Evolutionary conservation across 352 stramenopile genomes (phyloP), one percentile per base, ranked within the genome.

Genomic region (Phytophthora parvispora): DNA sequence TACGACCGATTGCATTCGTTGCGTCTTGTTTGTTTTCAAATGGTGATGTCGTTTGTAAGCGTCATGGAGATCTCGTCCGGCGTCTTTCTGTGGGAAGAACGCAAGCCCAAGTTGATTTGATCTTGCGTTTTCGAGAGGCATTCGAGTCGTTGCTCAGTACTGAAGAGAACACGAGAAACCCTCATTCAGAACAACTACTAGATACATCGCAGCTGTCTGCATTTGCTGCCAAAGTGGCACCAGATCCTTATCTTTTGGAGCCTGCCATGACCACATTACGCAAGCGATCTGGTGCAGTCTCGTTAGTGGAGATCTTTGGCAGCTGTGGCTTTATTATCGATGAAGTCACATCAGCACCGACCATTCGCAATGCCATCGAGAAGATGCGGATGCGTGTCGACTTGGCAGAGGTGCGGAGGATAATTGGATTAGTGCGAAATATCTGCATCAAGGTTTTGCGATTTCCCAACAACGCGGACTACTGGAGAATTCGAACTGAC

Each of bases 401-500:
- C 4, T 59, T 80, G 4, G 56, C 66, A 2, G 82, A 89, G 22
- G 80, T 90, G 5, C 80, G 86, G 13, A 74, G 84, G 0, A 80
- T 93, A 13, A 78, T 93, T 22, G 60, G 62, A 1, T 49, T 92
- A 1, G 59, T 89, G 2, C 64, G 80, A 4, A 91, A 75, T 40
- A 67, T 93, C 7, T 92, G 83, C 38, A 58, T 91, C 1, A 92
- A 93, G 64, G 76, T 93, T 4, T 58, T 93, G 28, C 78, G 83
- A 4, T 93, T 89, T 49, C 86, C 86, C 2, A 85, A 93, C 52
- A 91, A 93, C 28, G 69, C 81, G 2, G 83, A 91, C 29, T 93
- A 93, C 54, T 93, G 86, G 86, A 66, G 86, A 6, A 66, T 93
- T 34, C 86, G 86, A 28, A 72, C 72, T 0, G 81, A 92, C 49